These are phyloP conservation scores for Vanrija humicola DNA, from an alignment of 1,284 basidiomycete genomes.

Conservation along the genomic window DNA sequence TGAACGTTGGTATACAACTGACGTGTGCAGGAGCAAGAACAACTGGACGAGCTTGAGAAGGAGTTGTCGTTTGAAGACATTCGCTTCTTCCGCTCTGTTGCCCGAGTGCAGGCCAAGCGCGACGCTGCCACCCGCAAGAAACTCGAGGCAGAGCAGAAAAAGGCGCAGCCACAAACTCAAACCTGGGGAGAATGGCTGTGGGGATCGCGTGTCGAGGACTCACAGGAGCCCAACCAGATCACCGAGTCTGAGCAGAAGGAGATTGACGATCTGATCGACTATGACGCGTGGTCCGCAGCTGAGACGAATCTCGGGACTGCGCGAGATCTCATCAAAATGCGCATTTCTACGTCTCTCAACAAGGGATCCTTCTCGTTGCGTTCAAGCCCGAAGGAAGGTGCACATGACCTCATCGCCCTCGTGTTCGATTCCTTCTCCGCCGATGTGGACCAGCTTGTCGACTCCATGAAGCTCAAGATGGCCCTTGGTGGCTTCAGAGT, in stretches of 20 bases:
- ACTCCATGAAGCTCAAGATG: conserved; percentile 77
- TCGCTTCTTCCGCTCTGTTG: conserved; percentile 95
- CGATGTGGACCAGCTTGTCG: conserved; percentile 76
- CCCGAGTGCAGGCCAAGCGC: conserved; percentile 81
- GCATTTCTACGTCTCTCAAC: conserved; percentile 72
- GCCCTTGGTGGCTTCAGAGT: conserved; percentile 86
- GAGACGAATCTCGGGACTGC: conserved; percentile 62
- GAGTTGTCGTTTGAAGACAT: conserved; percentile 93
- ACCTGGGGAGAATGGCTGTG: conserved; percentile 84
- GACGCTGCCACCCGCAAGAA: conserved; percentile 68
- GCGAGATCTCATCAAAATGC: conserved; percentile 75
- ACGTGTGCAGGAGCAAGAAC: conserved; percentile 58
- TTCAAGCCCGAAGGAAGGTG: conserved; percentile 61
- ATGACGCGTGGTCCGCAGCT: conserved; percentile 72
- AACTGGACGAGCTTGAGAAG: conserved; percentile 67
- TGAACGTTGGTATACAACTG: background rate
- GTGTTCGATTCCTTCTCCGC: conserved; percentile 87
- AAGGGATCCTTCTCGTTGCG: conserved; percentile 82
- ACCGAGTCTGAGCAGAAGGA: conserved; percentile 90
- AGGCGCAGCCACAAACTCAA: conserved; percentile 53
- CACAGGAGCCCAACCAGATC: conserved; percentile 23
- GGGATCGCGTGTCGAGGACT: conserved; percentile 56
- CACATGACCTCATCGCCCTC: conserved; percentile 74
- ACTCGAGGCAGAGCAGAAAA: conserved; percentile 63
- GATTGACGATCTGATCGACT: conserved; percentile 91